Evolutionary conservation across 768 basidiomycete species (phyloP).

Genomic region (Panellus pusillus): DNA sequence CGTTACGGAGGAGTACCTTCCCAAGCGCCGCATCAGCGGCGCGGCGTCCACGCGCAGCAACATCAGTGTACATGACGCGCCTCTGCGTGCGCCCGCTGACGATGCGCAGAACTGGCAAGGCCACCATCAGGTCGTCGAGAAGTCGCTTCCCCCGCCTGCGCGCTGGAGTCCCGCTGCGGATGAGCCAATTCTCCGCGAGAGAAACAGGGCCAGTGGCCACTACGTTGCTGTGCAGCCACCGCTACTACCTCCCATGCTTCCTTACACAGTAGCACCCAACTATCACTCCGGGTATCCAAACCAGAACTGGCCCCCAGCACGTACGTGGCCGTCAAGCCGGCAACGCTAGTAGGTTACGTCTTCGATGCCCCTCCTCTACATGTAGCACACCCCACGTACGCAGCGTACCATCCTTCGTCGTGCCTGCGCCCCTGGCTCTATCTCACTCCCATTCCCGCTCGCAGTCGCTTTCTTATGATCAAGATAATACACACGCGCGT

Average conservation of each 20-base stretch:
- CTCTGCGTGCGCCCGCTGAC: constrained; percentile 16
- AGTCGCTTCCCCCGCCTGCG: constrained; percentile 65
- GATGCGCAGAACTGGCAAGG: constrained; percentile 23
- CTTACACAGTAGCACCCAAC: constrained; percentile 33
- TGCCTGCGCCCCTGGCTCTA: constrained; percentile 31
- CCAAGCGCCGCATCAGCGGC: constrained; percentile 59
- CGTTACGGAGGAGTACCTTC: constrained; percentile 81
- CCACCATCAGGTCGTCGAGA: constrained; percentile 24
- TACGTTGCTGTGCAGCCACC: constrained; percentile 68
- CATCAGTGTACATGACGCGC: constrained; percentile 16
- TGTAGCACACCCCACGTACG: constrained; percentile 36
- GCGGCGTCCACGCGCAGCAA: constrained; percentile 27
- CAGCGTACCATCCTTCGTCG: constrained; percentile 34
- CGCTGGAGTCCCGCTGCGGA: constrained; percentile 83
- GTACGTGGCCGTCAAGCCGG: constrained; percentile 39
- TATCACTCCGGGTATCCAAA: constrained; percentile 37
- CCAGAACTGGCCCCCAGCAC: constrained; percentile 40
- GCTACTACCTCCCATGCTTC: constrained; percentile 35
- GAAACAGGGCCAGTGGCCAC: constrained; percentile 50
- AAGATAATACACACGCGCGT: constrained; percentile 46
- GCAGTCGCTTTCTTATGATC: constrained; percentile 55
- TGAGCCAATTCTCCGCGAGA: constrained; percentile 64
- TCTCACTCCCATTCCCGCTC: constrained; percentile 56
- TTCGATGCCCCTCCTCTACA: constrained; percentile 38
- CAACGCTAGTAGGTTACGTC: constrained; percentile 32